Conservation (phyloP, 202 grass and related monocot genomes). For the Digitaria exilis region DNA sequence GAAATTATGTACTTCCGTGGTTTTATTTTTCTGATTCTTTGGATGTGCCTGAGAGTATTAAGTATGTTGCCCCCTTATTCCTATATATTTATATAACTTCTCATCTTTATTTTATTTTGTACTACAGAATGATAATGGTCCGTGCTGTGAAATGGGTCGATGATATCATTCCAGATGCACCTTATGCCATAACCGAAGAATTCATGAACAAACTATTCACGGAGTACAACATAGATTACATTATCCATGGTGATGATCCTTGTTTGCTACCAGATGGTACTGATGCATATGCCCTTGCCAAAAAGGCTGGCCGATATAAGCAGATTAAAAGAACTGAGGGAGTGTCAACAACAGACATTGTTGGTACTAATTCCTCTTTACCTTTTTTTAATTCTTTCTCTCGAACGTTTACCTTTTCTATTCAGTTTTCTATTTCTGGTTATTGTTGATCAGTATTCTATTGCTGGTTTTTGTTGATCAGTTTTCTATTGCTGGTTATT, state of each 20-base stretch:
- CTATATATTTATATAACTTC: not conserved
- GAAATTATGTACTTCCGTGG: not conserved
- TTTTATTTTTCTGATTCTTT: not conserved
- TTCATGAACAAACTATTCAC: conserved; percentile 96
- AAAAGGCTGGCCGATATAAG: conserved; percentile 93
- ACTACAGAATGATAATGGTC: conserved; percentile 89
- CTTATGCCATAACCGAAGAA: conserved; percentile 95
- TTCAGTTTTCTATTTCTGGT: too few relatives aligned
- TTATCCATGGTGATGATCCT: conserved; percentile 98
- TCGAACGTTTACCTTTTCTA: not conserved
- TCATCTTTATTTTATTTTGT: not conserved
- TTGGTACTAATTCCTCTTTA: conserved; percentile 60
- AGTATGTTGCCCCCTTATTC: not conserved
- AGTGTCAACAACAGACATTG: conserved; percentile 91
- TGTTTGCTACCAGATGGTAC: conserved; percentile 90
- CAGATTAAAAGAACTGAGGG: conserved; percentile 96
- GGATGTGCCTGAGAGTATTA: not conserved
- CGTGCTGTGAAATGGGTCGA: conserved; percentile 93
- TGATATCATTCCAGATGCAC: conserved; percentile 89
- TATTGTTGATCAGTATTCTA: too few relatives aligned
- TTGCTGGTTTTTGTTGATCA: too few relatives aligned
- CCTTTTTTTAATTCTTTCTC: not conserved
- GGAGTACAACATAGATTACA: conserved; percentile 96
- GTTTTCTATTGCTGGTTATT: not conserved
- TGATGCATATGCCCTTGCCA: conserved; percentile 96